A percentile compares a stretch with the other conserved stretches of the same genome.
phyloP scores from a whole-genome alignment of 805 yeast genomes.

The Kodamaea kaohsiungensis region DNA sequence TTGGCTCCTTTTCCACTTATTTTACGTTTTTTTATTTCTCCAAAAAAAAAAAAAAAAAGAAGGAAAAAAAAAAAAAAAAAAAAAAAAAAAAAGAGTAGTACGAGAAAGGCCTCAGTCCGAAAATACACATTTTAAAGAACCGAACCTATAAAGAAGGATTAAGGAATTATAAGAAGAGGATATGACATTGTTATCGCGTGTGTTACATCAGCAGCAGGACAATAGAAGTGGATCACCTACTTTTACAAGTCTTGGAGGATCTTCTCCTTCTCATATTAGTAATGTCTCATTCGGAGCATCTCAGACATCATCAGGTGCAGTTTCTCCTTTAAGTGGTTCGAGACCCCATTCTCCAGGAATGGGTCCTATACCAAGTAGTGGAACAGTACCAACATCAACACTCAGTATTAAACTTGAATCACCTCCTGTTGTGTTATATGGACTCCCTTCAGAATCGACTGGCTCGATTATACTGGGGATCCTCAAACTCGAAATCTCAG shows the following conservation, averaged over 20 bases:
- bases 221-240: constrained; percentile 12
- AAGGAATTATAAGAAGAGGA: not conserved
- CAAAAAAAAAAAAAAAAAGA: too few relatives aligned
- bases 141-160: not conserved
- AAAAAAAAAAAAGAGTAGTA: not conserved
- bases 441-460: constrained; percentile 71
- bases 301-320: not conserved
- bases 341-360: not conserved
- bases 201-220: constrained; percentile 18
- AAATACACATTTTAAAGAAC: too few relatives aligned
- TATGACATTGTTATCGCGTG: constrained; percentile 26
- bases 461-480: constrained; percentile 88
- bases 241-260: not conserved
- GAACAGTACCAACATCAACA: constrained; percentile 16
- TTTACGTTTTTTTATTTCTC: too few relatives aligned
- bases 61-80: too few relatives aligned
- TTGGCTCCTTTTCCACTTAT: too few relatives aligned
- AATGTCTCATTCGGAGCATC: not conserved
- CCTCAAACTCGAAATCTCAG: constrained; percentile 46
- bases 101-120: too few relatives aligned
- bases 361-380: not conserved
- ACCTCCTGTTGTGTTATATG: constrained; percentile 88
- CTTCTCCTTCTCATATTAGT: constrained; percentile 4
- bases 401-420: constrained; percentile 73
- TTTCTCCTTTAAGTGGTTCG: not conserved